These are phyloP conservation scores for Ophiosphaerella korrae DNA, from an alignment of 2,329 filamentous ascomycete genomes.

Conservation along the genomic window DNA sequence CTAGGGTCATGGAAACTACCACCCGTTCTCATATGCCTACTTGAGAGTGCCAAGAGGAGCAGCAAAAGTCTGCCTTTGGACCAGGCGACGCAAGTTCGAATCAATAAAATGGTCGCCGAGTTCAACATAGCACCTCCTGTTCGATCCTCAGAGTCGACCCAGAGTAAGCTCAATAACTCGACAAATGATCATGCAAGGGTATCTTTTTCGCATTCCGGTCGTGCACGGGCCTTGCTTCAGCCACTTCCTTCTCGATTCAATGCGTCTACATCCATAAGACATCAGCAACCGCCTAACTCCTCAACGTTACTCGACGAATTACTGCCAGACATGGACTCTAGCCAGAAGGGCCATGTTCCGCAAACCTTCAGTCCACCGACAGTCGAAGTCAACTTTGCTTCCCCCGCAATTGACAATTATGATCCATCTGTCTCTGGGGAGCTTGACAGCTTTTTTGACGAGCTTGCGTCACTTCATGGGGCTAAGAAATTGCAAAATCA, in stretches of 20 bases:
- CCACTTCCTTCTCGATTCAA: neutral
- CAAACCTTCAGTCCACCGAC: conserved; percentile 10
- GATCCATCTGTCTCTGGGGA: conserved; percentile 49
- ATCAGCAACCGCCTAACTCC: conserved; percentile 5
- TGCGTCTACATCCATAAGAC: conserved; percentile 10
- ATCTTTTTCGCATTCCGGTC: neutral
- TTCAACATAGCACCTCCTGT: conserved; percentile 9
- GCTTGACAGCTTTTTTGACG: conserved; percentile 60
- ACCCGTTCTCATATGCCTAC: conserved; percentile 27
- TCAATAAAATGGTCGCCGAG: conserved; percentile 16
- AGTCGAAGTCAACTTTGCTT: conserved; percentile 9
- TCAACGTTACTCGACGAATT: conserved; percentile 26
- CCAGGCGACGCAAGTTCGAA: conserved; percentile 10
- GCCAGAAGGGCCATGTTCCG: conserved; percentile 1
- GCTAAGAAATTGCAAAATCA: conserved; percentile 60
- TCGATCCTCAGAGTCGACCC: neutral
- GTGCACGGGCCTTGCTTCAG: neutral
- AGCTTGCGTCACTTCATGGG: conserved; percentile 61
- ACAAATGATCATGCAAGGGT: conserved; percentile 3
- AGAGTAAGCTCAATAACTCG: neutral
- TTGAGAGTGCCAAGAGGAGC: conserved; percentile 23
- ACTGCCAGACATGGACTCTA: conserved; percentile 26
- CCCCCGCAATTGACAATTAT: conserved; percentile 16
- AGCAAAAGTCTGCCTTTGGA: conserved; percentile 15
- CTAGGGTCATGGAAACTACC: conserved; percentile 33